Percentiles rank a stretch among this genome's conserved stretches.
phyloP scores from a whole-genome alignment of 768 basidiomycete species.

The Leccinellum rugosiceps region DNA sequence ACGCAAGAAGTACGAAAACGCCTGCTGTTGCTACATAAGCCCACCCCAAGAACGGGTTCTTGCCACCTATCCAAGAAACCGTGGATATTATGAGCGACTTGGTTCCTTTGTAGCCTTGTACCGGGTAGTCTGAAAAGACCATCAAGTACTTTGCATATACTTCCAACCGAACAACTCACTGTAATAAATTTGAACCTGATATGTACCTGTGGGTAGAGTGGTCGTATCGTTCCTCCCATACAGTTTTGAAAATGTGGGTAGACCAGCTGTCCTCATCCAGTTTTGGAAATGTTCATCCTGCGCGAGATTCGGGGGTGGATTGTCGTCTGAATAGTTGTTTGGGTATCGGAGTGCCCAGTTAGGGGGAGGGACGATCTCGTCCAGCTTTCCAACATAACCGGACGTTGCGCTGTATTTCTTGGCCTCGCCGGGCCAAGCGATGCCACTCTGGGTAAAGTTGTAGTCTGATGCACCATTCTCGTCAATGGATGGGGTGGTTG shows the following conservation, averaged over 20 bases:
- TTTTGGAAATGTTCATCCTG: conserved; percentile 94
- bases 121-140: conserved; percentile 78
- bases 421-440: conserved; percentile 94
- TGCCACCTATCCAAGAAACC: conserved; percentile 97
- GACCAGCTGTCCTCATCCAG: conserved; percentile 98
- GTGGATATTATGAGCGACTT: conserved; percentile 97
- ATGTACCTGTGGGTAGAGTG: conserved; percentile 66
- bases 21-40: conserved; percentile 89
- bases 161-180: conserved; percentile 45
- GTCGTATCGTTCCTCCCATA: conserved; percentile 88
- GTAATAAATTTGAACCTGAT: conserved; percentile 71
- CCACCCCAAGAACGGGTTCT: conserved; percentile 98
- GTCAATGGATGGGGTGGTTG: conserved; percentile 39
- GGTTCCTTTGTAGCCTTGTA: conserved; percentile 85
- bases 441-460: conserved; percentile 70
- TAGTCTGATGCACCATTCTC: conserved; percentile 50
- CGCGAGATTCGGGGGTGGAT: conserved; percentile 69
- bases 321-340: conserved; percentile 60
- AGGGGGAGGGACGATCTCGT: conserved; percentile 83
- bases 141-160: conserved; percentile 1
- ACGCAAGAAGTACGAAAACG: conserved; percentile 83
- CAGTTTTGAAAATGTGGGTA: conserved; percentile 95
- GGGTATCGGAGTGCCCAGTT: conserved; percentile 83
- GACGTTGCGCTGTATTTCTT: conserved; percentile 76
- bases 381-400: conserved; percentile 51